phyloP scores from a whole-genome alignment of 139 green algal species.

The Haematococcus sp. region DNA sequence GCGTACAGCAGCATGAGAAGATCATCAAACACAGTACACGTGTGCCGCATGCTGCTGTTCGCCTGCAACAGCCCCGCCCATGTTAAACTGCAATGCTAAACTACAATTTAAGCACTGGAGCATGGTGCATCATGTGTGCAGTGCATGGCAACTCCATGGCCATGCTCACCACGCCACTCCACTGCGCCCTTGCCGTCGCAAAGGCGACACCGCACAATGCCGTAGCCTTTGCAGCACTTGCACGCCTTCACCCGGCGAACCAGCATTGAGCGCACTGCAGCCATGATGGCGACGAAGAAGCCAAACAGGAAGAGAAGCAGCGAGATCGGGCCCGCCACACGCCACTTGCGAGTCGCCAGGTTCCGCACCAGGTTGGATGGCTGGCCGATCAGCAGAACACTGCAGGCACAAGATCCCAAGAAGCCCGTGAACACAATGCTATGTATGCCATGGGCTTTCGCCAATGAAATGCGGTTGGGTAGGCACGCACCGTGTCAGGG shows the following conservation, averaged over 20 bases:
- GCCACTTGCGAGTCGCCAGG: slow-evolving; percentile 15
- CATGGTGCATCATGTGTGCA: neutral
- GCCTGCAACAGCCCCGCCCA: neutral
- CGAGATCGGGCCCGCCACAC: slow-evolving; percentile 35
- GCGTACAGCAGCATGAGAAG: neutral
- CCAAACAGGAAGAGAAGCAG: slow-evolving; percentile 48
- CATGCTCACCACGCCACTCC: slow-evolving; percentile 44
- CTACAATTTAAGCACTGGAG: neutral
- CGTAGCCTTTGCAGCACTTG: slow-evolving; percentile 46
- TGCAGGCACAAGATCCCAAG: neutral
- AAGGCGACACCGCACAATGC: slow-evolving; percentile 47
- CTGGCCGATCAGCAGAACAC: slow-evolving; percentile 23
- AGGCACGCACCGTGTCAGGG: neutral
- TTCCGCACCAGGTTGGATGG: slow-evolving; percentile 12
- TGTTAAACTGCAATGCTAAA: no score
- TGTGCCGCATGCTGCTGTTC: neutral
- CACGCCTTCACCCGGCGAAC: slow-evolving; percentile 42
- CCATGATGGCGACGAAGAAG: slow-evolving; percentile 33
- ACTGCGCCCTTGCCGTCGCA: slow-evolving; percentile 43
- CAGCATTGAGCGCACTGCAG: slow-evolving; percentile 31
- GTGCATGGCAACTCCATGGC: no score
- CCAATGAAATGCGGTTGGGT: no score
- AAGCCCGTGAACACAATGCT: no score
- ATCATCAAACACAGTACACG: neutral
- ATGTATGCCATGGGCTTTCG: no score